A percentile compares a stretch with the other conserved stretches of the same genome.
phyloP scores from a whole-genome alignment of 306 rosid genomes.

The Hippophae gyantsensis region DNA sequence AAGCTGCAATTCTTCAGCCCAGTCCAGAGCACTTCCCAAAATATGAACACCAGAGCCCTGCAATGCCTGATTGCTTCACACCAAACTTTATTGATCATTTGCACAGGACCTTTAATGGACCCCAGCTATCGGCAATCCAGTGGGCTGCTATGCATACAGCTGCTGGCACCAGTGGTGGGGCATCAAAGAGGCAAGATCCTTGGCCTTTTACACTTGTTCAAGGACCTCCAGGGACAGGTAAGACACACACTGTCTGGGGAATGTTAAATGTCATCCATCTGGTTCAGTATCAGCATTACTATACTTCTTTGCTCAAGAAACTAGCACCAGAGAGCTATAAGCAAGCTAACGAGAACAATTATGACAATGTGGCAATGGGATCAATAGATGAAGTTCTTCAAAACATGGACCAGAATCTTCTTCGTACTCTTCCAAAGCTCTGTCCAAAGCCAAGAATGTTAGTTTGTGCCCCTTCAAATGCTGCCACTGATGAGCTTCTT shows the following conservation, averaged over 20 bases:
- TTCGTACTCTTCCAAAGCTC: constrained; percentile 82
- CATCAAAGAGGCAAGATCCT: constrained; percentile 81
- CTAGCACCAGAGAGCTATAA: constrained; percentile 98
- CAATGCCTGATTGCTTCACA: constrained; percentile 95
- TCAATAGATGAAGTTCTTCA: constrained; percentile 97
- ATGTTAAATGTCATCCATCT: constrained; percentile 97
- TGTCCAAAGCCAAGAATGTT: constrained; percentile 98
- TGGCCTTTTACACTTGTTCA: constrained; percentile 99
- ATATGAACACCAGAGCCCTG: constrained; percentile 86
- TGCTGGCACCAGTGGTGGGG: constrained; percentile 87
- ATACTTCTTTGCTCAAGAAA: constrained; percentile 89
- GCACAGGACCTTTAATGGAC: constrained; percentile 80
- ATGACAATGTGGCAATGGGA: constrained; percentile 56
- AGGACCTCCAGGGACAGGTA: constrained; percentile 99
- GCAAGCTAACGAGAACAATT: constrained; percentile 68
- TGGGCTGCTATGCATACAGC: constrained; percentile 99
- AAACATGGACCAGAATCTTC: constrained; percentile 93
- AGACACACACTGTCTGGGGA: constrained; percentile 99
- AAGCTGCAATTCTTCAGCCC: constrained; percentile 90
- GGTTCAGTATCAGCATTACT: constrained; percentile 97
- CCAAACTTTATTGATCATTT: constrained; percentile 76
- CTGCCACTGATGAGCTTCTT: constrained; percentile 99
- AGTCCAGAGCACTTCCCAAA: constrained; percentile 95
- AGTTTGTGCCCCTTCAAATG: constrained; percentile 98
- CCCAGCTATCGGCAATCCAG: constrained; percentile 91